These are phyloP conservation scores for Alternaria sp. DNA, from an alignment of 2,329 filamentous ascomycete genomes.

Conservation along the genomic window DNA sequence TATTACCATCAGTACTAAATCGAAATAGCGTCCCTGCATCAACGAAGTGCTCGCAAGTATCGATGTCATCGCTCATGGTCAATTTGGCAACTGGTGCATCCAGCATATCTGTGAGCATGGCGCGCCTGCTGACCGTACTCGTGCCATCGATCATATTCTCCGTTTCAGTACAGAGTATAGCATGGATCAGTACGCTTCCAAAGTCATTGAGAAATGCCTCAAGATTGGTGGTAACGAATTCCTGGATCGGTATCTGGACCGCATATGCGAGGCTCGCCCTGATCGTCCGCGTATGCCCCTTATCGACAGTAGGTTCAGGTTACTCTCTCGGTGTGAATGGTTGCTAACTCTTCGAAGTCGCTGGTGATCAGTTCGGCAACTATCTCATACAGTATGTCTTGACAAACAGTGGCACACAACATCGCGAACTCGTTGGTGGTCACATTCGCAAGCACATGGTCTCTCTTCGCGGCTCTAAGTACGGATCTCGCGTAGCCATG, in stretches of 20 bases:
- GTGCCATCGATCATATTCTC: constrained; percentile 94
- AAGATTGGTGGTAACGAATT: constrained; percentile 95
- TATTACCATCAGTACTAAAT: constrained; percentile 7
- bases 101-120: constrained; percentile 99
- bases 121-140: constrained; percentile 86
- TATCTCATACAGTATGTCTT: constrained; percentile 98
- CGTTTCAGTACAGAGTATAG: constrained; percentile 94
- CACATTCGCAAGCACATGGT: constrained; percentile 99
- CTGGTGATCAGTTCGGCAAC: constrained; percentile 98
- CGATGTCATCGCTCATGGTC: constrained; percentile 94
- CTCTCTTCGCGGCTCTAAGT: constrained; percentile 96
- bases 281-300: constrained; percentile 95
- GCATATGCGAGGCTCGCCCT: constrained; percentile 88
- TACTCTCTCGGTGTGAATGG: neutral
- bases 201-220: constrained; percentile 98
- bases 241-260: constrained; percentile 88
- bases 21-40: constrained; percentile 84
- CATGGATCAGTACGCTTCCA: constrained; percentile 98
- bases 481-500: constrained; percentile 98
- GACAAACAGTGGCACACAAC: constrained; percentile 84
- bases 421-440: constrained; percentile 89
- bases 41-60: constrained; percentile 96
- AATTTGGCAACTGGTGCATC: constrained; percentile 99
- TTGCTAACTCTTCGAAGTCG: constrained; percentile 62
- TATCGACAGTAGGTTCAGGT: constrained; percentile 76